A percentile compares a stretch with the other conserved stretches of the same genome.
Evolutionary conservation across 2,329 filamentous ascomycete genomes (phyloP).

Genomic region (Pestalotiopsis sp.): DNA sequence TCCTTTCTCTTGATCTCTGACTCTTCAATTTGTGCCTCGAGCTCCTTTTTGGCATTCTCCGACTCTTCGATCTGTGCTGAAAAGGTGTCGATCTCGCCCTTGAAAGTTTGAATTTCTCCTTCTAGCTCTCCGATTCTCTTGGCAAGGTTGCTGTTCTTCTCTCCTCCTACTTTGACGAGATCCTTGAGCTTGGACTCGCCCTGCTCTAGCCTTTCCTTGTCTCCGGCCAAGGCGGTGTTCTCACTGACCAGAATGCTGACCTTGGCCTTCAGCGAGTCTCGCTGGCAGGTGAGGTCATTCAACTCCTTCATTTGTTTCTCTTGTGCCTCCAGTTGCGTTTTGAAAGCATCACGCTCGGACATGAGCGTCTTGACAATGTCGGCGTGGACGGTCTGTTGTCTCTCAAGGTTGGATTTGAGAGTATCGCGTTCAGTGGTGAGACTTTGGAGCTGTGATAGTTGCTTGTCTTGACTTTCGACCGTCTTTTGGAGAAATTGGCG

Average conservation of each 20-base stretch:
- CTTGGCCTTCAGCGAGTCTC: conserved; percentile 24
- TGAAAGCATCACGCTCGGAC: conserved; percentile 27
- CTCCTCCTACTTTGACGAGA: conserved; percentile 26
- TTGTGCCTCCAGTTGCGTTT: conserved; percentile 20
- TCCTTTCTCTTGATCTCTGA: conserved; percentile 21
- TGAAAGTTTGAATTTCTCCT: conserved; percentile 29
- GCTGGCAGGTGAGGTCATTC: conserved; percentile 23
- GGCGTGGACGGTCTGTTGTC: conserved; percentile 23
- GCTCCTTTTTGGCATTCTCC: conserved; percentile 18
- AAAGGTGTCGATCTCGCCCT: conserved; percentile 29
- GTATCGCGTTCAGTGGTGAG: conserved; percentile 26
- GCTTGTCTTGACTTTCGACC: conserved; percentile 21
- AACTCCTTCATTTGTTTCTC: conserved; percentile 20
- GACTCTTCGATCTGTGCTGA: conserved; percentile 28
- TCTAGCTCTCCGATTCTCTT: background rate
- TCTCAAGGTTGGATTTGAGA: conserved; percentile 18
- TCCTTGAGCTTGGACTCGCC: conserved; percentile 29
- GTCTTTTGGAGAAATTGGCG: conserved; percentile 23
- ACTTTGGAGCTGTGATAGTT: conserved; percentile 21
- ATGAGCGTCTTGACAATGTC: conserved; percentile 22
- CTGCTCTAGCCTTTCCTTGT: conserved; percentile 29
- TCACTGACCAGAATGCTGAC: conserved; percentile 16
- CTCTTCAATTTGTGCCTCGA: background rate
- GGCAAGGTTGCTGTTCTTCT: conserved; percentile 28
- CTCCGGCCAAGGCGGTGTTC: conserved; percentile 16